phyloP scores from a whole-genome alignment of 108 stramenopile species.

The Fragilaria radians region DNA sequence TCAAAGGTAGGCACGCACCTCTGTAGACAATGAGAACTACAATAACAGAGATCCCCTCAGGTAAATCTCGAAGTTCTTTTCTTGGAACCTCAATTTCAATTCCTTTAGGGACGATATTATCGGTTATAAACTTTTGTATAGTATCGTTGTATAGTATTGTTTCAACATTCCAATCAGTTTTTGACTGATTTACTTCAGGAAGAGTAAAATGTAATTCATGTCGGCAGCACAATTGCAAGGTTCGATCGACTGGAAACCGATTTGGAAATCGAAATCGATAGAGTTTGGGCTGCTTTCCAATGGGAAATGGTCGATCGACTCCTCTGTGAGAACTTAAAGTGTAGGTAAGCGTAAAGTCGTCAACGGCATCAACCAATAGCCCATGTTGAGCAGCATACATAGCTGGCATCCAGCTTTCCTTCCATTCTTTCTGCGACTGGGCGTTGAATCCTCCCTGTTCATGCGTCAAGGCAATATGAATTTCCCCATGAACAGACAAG shows the following conservation, averaged over 20 bases:
- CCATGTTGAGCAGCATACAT: constrained; percentile 57
- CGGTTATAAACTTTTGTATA: constrained; percentile 35
- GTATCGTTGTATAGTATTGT: constrained; percentile 50
- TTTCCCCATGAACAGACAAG: constrained; percentile 53
- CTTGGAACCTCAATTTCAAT: constrained; percentile 58
- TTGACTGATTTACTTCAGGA: constrained; percentile 4
- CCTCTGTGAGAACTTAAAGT: constrained; percentile 67
- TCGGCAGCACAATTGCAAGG: constrained; percentile 67
- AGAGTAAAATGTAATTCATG: constrained; percentile 67
- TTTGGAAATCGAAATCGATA: constrained; percentile 48
- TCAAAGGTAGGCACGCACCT: constrained; percentile 46
- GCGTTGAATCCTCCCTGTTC: constrained; percentile 67
- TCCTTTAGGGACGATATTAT: constrained; percentile 42
- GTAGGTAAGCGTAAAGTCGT: constrained; percentile 35
- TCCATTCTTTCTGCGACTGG: constrained; percentile 46
- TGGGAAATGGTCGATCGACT: constrained; percentile 58
- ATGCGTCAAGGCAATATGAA: constrained; percentile 59
- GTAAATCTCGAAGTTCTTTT: constrained; percentile 24
- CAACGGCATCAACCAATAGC: constrained; percentile 37
- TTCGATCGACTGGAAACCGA: constrained; percentile 19
- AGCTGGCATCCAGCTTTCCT: constrained; percentile 63
- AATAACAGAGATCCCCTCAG: constrained; percentile 25
- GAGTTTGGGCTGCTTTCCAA: constrained; percentile 42
- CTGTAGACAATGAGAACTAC: constrained; percentile 70
- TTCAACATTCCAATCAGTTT: background rate